Evolutionary conservation across 2,329 filamentous ascomycete species (phyloP).

Genomic region (Cordyceps cicadae): DNA sequence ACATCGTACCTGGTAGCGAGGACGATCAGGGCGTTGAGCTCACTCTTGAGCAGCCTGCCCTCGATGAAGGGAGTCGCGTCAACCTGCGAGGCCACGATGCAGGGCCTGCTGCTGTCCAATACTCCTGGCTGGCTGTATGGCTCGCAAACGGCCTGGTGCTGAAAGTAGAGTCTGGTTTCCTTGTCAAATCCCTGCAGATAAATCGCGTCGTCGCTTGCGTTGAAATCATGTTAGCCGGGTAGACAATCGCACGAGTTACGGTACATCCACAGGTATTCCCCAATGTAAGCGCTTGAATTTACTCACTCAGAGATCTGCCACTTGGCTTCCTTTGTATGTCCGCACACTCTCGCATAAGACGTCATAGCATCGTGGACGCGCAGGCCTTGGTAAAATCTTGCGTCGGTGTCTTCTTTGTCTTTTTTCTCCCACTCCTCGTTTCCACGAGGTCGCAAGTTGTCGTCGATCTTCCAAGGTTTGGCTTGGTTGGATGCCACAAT

Average conservation of each 20-base stretch:
- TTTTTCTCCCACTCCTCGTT: background rate
- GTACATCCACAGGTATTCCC: background rate
- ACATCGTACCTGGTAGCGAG: background rate
- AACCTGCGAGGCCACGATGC: background rate
- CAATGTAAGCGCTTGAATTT: too few species aligned
- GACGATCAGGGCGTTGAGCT: background rate
- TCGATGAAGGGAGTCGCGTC: background rate
- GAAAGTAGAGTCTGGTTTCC: background rate
- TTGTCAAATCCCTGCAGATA: background rate
- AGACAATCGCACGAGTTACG: background rate
- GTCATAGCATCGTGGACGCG: background rate
- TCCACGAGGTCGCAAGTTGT: background rate
- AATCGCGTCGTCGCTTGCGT: background rate
- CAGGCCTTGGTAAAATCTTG: background rate
- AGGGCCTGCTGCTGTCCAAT: background rate
- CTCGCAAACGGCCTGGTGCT: background rate
- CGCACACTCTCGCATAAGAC: background rate
- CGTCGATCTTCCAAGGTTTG: too few species aligned
- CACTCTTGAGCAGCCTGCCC: background rate
- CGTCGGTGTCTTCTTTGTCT: background rate
- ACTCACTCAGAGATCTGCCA: background rate
- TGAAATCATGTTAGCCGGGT: background rate
- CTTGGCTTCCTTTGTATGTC: fast-evolving
- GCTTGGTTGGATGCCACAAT: too few species aligned
- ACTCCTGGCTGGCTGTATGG: background rate